Conservation (phyloP, 2,329 filamentous ascomycete species). For the Fusarium pseudoanthophilum region DNA sequence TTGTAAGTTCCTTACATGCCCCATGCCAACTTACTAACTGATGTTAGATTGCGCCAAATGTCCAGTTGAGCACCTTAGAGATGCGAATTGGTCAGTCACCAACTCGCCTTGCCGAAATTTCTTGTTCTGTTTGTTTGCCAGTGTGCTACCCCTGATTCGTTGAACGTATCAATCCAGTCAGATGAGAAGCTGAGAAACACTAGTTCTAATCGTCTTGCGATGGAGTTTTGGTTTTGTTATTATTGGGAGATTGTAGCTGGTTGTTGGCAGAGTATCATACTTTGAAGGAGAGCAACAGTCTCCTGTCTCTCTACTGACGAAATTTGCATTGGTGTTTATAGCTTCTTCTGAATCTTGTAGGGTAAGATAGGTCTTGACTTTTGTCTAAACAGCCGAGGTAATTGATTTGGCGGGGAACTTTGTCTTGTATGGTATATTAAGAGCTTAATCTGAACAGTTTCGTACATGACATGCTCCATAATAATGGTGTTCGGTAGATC, state of each 20-base stretch:
- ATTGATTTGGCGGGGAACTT: neutral
- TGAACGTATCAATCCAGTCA: neutral
- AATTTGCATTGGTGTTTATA: neutral
- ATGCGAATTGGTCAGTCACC: too few species aligned
- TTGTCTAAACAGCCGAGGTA: neutral
- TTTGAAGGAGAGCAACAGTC: neutral
- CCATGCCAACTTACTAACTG: neutral
- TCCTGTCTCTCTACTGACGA: neutral
- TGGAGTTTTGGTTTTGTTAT: neutral
- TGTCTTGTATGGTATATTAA: neutral
- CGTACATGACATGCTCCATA: neutral
- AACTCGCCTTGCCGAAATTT: too few species aligned
- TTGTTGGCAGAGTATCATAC: neutral
- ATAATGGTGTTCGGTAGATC: neutral
- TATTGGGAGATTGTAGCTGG: neutral
- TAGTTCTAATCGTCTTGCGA: neutral
- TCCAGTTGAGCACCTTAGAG: neutral
- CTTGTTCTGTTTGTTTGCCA: neutral
- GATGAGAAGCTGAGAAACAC: neutral
- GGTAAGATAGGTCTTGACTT: neutral
- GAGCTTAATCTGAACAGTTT: neutral
- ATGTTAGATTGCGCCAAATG: neutral
- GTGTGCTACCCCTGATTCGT: neutral
- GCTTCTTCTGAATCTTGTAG: too few species aligned
- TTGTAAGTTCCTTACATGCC: neutral